A percentile compares a stretch with the other conserved stretches of the same genome.
Conservation (phyloP, 2,329 filamentous ascomycete genomes). For the Mariannaea sp. region DNA sequence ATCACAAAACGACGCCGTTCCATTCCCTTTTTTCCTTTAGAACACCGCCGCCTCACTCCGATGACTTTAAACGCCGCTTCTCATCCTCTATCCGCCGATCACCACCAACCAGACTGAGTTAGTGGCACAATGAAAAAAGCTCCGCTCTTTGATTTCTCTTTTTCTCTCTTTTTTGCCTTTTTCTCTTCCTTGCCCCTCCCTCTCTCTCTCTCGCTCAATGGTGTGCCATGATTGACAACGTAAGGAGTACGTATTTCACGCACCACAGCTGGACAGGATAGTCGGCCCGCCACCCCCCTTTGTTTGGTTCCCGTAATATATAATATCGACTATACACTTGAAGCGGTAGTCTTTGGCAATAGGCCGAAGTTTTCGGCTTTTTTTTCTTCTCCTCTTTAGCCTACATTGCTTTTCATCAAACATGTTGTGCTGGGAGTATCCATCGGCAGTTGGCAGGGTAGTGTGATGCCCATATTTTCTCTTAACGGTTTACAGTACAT, state of each 20-base stretch:
- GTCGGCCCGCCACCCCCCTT: no score
- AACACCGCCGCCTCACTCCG: constrained; percentile 4
- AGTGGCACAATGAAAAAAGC: not conserved
- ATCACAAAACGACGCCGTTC: not conserved
- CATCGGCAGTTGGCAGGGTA: no score
- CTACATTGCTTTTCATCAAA: no score
- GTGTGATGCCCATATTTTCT: no score
- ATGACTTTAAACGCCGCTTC: constrained; percentile 9
- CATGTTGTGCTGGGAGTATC: no score
- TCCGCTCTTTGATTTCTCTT: constrained; percentile 2
- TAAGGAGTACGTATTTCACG: constrained; percentile 5
- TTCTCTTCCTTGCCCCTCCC: not conserved
- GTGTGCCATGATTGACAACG: constrained; percentile 10
- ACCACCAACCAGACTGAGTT: not conserved
- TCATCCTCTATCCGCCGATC: constrained; percentile 9
- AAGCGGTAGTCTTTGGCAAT: no score
- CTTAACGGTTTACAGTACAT: no score
- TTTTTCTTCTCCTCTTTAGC: no score
- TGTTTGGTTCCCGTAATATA: no score
- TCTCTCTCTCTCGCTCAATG: not conserved
- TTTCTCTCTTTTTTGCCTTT: not conserved
- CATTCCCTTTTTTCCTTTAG: not conserved
- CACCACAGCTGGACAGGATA: no score
- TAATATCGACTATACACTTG: no score
- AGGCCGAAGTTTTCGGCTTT: no score